Base-by-base conservation (phyloP, 2,329 filamentous ascomycete genomes). In the Dryadomyces quercus-mongolicae region DNA sequence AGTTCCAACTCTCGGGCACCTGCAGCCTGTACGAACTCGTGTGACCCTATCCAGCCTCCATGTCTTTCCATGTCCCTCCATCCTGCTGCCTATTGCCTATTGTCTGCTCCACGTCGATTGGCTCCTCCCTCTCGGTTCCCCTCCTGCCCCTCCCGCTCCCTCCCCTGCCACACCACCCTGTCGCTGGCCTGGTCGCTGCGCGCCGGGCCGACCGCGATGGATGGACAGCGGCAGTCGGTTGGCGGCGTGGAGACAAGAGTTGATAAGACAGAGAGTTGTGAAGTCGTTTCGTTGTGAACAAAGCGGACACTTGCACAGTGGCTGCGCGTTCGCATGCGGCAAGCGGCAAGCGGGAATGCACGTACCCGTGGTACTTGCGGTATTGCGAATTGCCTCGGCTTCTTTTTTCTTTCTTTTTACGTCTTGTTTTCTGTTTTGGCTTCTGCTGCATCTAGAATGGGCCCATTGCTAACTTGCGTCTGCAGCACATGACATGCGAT, bases 401-500 rank as follows among this genome's bases (percentile, higher is more conserved):
- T 40, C 36, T 40, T 40, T 4, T 38, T 13, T 38, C 34, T 38
- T 40, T 31, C 25, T 31, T 31, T 31, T 31, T 31, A 31, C 25
- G 25, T 31, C 25, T 31, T 31, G 25, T 8, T 31, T 31, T 31
- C 25, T 31, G 25, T 31, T 31, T 31, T 31, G 25, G 25, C 25
- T 31, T 31, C 25, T 31, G 8, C 25, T 31, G 8, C 22, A n/a
- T 47, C 46, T 13, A 8, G 46, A n/a, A 48, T 31, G 25, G 25
- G 25, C 25, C 22, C 16, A 31, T 48, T 31, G 47, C 47, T 49
- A 31, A 49, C 62, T 64, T 47, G 22, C 68, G 61, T 63, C 64
- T 36, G 15, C 72, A 90, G 86, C 88, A 92, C 80, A 92, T 92
- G 87, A 92, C 87, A 68, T 92, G 88, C 77, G 87, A 92, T 78